These are phyloP conservation scores for Rubia peregrina DNA, from an alignment of 305 asterid genomes.

Conservation along the genomic window DNA sequence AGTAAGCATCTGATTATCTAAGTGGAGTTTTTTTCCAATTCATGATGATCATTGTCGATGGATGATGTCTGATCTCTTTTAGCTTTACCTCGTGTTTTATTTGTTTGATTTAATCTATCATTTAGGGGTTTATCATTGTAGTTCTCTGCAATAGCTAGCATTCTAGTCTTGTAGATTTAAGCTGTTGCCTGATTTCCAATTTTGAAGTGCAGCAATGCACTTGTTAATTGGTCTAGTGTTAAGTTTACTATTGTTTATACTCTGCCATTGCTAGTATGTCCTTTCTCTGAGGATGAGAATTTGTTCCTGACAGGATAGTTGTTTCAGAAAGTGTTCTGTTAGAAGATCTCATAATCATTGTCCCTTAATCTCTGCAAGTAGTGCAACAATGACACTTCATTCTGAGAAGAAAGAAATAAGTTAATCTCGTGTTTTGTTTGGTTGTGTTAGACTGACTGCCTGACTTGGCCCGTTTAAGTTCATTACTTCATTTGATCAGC, in stretches of 20 bases:
- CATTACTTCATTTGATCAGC: not conserved
- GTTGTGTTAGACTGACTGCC: not conserved
- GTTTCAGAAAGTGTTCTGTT: not conserved
- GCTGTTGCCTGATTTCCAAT: slow-evolving; percentile 1
- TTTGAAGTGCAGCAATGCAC: not conserved
- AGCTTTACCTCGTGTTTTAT: not conserved
- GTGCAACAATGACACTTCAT: not conserved
- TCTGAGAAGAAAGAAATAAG: not conserved
- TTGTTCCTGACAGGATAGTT: not conserved
- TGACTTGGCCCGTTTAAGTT: not conserved
- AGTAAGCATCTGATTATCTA: not conserved
- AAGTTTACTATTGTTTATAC: not conserved
- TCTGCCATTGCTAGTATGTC: not conserved
- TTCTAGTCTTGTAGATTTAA: not conserved
- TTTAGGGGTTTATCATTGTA: not conserved
- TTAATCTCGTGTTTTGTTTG: too few species aligned
- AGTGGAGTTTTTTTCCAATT: not conserved
- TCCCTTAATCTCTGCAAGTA: not conserved
- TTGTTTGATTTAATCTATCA: not conserved
- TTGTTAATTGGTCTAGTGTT: not conserved
- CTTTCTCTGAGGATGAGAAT: not conserved
- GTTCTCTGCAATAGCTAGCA: not conserved
- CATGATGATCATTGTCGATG: not conserved
- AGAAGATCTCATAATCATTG: not conserved
- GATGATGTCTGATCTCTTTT: not conserved